Evolutionary conservation across 108 stramenopile genomes (phyloP).

Genomic region (Nannochloropsis granulata): DNA sequence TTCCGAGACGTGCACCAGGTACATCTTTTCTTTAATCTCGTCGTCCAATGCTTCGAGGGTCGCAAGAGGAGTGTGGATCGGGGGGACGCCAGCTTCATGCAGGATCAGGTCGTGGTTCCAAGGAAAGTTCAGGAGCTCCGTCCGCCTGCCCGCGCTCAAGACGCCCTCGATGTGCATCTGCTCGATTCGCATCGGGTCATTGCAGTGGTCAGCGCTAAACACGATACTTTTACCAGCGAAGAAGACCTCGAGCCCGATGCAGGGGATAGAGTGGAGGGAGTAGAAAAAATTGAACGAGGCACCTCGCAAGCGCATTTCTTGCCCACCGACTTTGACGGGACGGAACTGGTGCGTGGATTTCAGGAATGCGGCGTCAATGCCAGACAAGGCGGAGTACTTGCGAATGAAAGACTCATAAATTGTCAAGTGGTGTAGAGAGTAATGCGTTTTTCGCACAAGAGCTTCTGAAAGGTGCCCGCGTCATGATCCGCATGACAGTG

Average conservation of each 20-base stretch:
- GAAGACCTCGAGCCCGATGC: constrained; percentile 57
- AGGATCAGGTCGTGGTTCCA: constrained; percentile 67
- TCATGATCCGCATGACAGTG: constrained; percentile 91
- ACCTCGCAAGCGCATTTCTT: constrained; percentile 48
- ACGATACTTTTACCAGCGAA: constrained; percentile 64
- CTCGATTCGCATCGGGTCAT: constrained; percentile 55
- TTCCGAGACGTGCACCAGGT: constrained; percentile 62
- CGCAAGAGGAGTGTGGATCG: constrained; percentile 74
- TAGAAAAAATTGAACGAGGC: constrained; percentile 51
- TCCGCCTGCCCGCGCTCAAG: constrained; percentile 52
- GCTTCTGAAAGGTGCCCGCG: constrained; percentile 85
- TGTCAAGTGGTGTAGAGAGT: constrained; percentile 74
- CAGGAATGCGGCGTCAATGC: constrained; percentile 56
- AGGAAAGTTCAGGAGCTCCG: constrained; percentile 61
- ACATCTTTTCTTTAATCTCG: constrained; percentile 59
- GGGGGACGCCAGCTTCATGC: constrained; percentile 80
- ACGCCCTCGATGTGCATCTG: constrained; percentile 56
- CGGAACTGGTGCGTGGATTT: constrained; percentile 61
- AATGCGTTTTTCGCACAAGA: constrained; percentile 64
- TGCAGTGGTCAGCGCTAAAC: constrained; percentile 80
- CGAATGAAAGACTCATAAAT: constrained; percentile 86
- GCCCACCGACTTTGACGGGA: constrained; percentile 65
- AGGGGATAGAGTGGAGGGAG: constrained; percentile 75
- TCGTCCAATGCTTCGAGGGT: constrained; percentile 55
- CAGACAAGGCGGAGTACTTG: constrained; percentile 75